These are phyloP conservation scores for Scedosporium minutisporum DNA, from an alignment of 2,329 filamentous ascomycete genomes.

Conservation along the genomic window DNA sequence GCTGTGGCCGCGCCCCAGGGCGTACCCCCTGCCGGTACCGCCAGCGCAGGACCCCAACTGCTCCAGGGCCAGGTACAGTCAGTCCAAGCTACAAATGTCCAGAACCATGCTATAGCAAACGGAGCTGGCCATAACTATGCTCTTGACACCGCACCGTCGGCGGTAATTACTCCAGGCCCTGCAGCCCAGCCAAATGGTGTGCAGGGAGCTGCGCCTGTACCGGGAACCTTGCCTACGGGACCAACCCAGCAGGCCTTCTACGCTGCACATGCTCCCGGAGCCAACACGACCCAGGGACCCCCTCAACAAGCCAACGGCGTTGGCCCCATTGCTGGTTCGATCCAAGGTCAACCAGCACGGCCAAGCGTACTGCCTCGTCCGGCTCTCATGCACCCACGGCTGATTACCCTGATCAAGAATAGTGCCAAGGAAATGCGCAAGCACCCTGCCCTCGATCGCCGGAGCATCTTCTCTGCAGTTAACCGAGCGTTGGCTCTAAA, in stretches of 20 bases:
- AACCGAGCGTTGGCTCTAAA: constrained; percentile 41
- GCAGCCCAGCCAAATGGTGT: not conserved
- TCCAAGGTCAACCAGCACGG: not conserved
- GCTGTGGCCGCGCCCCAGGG: not conserved
- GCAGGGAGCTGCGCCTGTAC: not conserved
- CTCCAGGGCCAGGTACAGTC: constrained; percentile 8
- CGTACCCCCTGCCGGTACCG: not conserved
- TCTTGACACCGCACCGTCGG: not conserved
- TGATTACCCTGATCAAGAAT: not conserved
- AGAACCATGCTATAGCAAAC: constrained; percentile 2
- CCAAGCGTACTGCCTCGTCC: constrained; percentile 1
- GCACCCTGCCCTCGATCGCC: constrained; percentile 2
- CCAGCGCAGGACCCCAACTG: not conserved
- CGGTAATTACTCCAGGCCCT: not conserved
- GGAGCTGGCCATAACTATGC: not conserved
- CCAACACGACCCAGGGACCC: constrained; percentile 2
- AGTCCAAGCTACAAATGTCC: constrained; percentile 1
- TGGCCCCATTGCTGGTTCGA: not conserved
- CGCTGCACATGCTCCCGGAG: not conserved
- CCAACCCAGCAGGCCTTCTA: not conserved
- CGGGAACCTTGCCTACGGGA: not conserved
- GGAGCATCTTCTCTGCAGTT: constrained; percentile 36
- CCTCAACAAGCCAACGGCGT: constrained; percentile 7
- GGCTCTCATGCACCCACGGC: constrained; percentile 3
- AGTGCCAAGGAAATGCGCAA: constrained; percentile 1